These are phyloP conservation scores for Ogataea methanolica DNA, from an alignment of 805 yeast genomes.

Conservation along the genomic window DNA sequence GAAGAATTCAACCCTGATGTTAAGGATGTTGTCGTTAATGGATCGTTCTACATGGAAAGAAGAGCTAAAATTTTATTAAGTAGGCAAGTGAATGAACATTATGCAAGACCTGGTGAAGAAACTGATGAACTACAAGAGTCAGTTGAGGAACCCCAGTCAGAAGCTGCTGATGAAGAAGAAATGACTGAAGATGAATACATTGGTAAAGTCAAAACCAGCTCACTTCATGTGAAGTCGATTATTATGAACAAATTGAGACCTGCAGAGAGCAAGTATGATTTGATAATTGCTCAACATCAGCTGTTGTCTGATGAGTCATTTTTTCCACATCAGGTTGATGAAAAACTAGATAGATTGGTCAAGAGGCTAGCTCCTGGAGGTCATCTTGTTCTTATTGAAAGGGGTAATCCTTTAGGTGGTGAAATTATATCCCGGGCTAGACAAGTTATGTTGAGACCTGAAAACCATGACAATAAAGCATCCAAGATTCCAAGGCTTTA, in stretches of 20 bases:
- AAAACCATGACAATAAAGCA: constrained; percentile 45
- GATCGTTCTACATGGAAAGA: constrained; percentile 67
- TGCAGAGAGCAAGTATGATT: constrained; percentile 55
- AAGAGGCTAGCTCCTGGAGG: constrained; percentile 73
- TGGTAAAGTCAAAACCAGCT: constrained; percentile 54
- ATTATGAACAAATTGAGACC: constrained; percentile 51
- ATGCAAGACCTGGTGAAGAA: constrained; percentile 16
- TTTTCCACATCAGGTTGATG: constrained; percentile 74
- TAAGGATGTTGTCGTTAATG: constrained; percentile 71
- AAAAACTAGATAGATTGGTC: constrained; percentile 53
- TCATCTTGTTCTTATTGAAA: constrained; percentile 69
- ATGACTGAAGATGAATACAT: constrained; percentile 32
- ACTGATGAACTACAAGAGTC: constrained; percentile 41
- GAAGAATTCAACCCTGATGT: constrained; percentile 52
- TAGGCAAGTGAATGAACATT: constrained; percentile 55
- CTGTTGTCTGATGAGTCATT: constrained; percentile 53
- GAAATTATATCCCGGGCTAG: constrained; percentile 88
- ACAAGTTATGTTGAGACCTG: constrained; percentile 87
- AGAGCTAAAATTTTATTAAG: constrained; percentile 75
- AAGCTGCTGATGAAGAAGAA: constrained; percentile 1
- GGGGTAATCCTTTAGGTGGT: constrained; percentile 88
- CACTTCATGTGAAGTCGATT: constrained; percentile 49
- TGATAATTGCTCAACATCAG: constrained; percentile 81
- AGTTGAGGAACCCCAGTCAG: constrained; percentile 7
- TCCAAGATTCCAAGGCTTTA: constrained; percentile 72